Evolutionary conservation across 1,284 basidiomycete species (phyloP), one percentile per base, ranked within the genome.

Genomic region (Leccinum colubrinum): DNA sequence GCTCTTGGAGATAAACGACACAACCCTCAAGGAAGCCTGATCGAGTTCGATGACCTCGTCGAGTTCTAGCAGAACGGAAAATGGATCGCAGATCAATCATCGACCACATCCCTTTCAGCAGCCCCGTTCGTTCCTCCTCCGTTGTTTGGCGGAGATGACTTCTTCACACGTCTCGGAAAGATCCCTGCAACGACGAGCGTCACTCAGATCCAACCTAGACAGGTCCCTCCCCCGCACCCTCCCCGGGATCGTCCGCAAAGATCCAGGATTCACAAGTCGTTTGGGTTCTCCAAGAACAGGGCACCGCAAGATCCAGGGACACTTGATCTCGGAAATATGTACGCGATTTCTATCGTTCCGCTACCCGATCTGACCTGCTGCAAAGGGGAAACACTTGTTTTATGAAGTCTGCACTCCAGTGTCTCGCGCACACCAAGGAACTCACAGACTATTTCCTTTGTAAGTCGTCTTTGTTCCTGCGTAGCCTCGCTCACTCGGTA

Each of bases 401-500:
- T 77, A 97, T 98, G 95, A 98, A 98, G 74, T 95, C 93, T 56
- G 96, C 96, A 1, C 82, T 98, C 5, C 97, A 99, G 75, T 99
- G 97, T 76, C 85, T 99, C 56, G 91, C 90, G 59, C 98, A 99
- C 74, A 95, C 91, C 15, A 84, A 88, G 59, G 95, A 98, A 72
- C 83, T 99, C 14, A 86, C 88, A 20, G 89, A 97, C 59, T 99
- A 99, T 77, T 99, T 99, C 78, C 80, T 95, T 33, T 91, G 94
- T 91, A 72, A 67, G 89, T 79, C 39, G 3, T 43, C 8, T 57
- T 41, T 22, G 30, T 48, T 15, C 57, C 22, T 33, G 20, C 30
- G 1, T 5, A 2, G 4, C 41, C 25, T 48, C 53, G 25, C 55
- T 35, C 20, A 50, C 51, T 59, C 64, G 50, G 33, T 56, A 4